Evolutionary conservation across 768 basidiomycete species (phyloP).

Genomic region (Leccinum subgranulosum): DNA sequence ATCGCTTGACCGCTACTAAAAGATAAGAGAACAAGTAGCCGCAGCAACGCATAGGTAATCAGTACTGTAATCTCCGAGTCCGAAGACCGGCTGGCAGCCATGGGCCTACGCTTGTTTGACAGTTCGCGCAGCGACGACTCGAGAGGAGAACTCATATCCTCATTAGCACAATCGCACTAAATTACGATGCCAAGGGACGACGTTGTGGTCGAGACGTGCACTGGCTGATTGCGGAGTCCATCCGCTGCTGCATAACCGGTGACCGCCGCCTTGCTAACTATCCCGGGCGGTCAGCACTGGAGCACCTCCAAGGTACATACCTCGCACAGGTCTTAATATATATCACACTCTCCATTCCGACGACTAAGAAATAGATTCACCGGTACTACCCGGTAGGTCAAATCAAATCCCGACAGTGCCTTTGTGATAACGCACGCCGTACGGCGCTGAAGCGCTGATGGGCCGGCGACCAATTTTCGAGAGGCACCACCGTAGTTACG

Average conservation of each 20-base stretch:
- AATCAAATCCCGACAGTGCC: not conserved
- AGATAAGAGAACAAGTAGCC: not conserved
- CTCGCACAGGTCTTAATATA: not conserved
- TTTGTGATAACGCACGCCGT: not conserved
- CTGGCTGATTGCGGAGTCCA: not conserved
- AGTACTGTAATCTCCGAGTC: no score
- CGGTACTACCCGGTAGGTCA: not conserved
- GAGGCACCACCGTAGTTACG: not conserved
- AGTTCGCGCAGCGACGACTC: not conserved
- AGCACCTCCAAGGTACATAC: not conserved
- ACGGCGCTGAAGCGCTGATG: not conserved
- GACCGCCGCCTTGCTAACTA: not conserved
- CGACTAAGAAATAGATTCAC: not conserved
- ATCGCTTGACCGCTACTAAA: not conserved
- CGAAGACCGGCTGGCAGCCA: not conserved
- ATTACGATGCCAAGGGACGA: not conserved
- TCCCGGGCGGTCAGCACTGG: no score
- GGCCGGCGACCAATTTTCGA: not conserved
- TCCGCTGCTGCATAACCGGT: not conserved
- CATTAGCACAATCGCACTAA: not conserved
- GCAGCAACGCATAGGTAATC: not conserved
- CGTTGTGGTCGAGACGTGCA: constrained; percentile 4
- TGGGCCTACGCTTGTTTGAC: not conserved
- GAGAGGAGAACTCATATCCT: not conserved
- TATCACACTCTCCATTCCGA: not conserved